Conservation (phyloP, 441 rosid species). For the Biscutella laevigata region DNA sequence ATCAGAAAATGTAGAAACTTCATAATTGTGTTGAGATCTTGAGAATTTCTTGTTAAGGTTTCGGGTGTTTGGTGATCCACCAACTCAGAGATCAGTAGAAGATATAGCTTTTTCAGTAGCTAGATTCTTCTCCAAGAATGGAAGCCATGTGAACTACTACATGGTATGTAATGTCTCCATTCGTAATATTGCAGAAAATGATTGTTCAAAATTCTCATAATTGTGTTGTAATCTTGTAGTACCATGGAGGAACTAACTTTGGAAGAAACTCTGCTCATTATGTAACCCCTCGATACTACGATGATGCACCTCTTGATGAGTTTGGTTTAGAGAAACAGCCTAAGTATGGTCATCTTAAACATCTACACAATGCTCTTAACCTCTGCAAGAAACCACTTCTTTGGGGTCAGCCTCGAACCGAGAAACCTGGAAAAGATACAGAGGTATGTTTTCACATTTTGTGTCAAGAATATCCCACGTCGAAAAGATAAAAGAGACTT, state of each 20-base stretch:
- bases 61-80: conserved; percentile 87
- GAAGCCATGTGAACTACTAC: conserved; percentile 66
- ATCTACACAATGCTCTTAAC: conserved; percentile 31
- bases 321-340: conserved; percentile 46
- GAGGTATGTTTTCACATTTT: no score
- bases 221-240: conserved; percentile 33
- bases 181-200: not conserved
- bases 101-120: conserved; percentile 68
- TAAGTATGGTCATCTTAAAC: conserved; percentile 37
- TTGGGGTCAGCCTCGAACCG: conserved; percentile 10
- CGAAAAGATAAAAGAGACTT: no score
- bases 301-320: conserved; percentile 84
- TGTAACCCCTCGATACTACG: conserved; percentile 68
- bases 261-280: conserved; percentile 67
- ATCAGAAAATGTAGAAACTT: not conserved
- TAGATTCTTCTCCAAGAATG: conserved; percentile 74
- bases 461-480: no score
- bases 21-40: not conserved
- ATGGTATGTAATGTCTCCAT: conserved; percentile 48
- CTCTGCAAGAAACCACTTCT: conserved; percentile 31
- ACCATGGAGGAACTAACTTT: conserved; percentile 80
- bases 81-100: conserved; percentile 76
- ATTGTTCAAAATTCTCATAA: not conserved
- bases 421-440: conserved; percentile 1
- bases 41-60: conserved; percentile 30